Evolutionary conservation across 768 basidiomycete genomes (phyloP).

Genomic region (Calocybe indica): DNA sequence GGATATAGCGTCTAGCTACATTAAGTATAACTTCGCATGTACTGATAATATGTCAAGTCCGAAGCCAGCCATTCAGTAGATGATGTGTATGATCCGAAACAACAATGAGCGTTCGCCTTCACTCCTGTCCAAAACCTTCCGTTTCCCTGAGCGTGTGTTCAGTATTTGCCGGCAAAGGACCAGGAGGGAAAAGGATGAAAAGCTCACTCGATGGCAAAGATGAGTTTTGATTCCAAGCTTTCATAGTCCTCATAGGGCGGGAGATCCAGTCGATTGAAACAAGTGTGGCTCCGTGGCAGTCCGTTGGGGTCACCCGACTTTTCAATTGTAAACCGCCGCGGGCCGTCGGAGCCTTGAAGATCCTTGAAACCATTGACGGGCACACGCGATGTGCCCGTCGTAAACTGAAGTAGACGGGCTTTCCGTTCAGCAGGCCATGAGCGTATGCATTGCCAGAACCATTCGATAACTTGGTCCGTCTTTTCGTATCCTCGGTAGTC

Average conservation of each 20-base stretch:
- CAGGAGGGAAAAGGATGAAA: conserved; percentile 1
- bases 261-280: conserved; percentile 86
- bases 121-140: conserved; percentile 70
- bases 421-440: conserved; percentile 90
- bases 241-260: conserved; percentile 89
- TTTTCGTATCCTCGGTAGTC: conserved; percentile 88
- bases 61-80: conserved; percentile 3
- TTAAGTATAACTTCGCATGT: no score
- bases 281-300: conserved; percentile 87
- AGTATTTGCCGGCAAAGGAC: conserved; percentile 2
- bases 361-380: conserved; percentile 96
- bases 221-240: conserved; percentile 79
- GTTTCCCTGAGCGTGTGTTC: conserved; percentile 47
- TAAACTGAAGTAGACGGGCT: conserved; percentile 82
- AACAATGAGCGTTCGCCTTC: conserved; percentile 10
- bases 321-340: conserved; percentile 90
- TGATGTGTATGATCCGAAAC: conserved; percentile 1
- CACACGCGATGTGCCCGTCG: conserved; percentile 78
- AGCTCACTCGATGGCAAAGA: conserved; percentile 77
- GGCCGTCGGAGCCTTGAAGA: conserved; percentile 89
- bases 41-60: neutral
- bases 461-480: conserved; percentile 84
- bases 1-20: no score
- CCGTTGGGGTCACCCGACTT: conserved; percentile 88
- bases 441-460: conserved; percentile 94